These are phyloP conservation scores for Alternaria longipes DNA, from an alignment of 2,329 filamentous ascomycete species.

Conservation along the genomic window DNA sequence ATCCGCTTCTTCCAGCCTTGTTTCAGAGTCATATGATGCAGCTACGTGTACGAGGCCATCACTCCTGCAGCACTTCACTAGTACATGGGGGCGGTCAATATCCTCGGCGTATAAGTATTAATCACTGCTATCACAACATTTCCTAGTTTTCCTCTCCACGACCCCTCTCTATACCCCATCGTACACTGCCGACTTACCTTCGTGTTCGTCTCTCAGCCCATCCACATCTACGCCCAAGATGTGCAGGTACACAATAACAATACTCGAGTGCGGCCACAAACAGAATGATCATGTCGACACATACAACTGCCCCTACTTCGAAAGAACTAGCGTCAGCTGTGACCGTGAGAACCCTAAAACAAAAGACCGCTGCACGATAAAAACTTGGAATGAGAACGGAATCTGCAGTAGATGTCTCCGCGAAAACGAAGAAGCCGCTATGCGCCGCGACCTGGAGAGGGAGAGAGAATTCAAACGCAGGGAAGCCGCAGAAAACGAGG, in stretches of 20 bases:
- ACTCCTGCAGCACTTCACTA: constrained; percentile 17
- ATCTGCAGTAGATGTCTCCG: constrained; percentile 28
- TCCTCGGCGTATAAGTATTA: constrained; percentile 17
- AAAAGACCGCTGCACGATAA: constrained; percentile 22
- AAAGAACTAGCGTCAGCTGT: constrained; percentile 21
- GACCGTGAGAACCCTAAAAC: constrained; percentile 30
- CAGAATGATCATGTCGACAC: constrained; percentile 30
- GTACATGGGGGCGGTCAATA: constrained; percentile 5
- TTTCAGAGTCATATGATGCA: constrained; percentile 15
- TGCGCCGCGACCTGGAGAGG: constrained; percentile 19
- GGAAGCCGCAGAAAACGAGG: constrained; percentile 17
- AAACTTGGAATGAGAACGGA: constrained; percentile 22
- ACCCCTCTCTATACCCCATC: constrained; percentile 12
- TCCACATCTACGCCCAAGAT: constrained; percentile 14
- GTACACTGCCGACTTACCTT: neutral
- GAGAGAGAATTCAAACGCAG: constrained; percentile 17
- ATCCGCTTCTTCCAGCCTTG: constrained; percentile 9
- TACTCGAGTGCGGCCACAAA: constrained; percentile 33
- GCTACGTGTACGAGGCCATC: constrained; percentile 19
- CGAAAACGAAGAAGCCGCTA: constrained; percentile 22
- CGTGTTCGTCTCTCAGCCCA: neutral
- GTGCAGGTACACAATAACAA: constrained; percentile 34
- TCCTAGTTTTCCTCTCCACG: constrained; percentile 18
- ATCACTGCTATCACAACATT: neutral
- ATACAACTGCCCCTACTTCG: constrained; percentile 25